These are phyloP conservation scores for Castanea mollissima DNA, from an alignment of 306 rosid genomes.

Conservation along the genomic window DNA sequence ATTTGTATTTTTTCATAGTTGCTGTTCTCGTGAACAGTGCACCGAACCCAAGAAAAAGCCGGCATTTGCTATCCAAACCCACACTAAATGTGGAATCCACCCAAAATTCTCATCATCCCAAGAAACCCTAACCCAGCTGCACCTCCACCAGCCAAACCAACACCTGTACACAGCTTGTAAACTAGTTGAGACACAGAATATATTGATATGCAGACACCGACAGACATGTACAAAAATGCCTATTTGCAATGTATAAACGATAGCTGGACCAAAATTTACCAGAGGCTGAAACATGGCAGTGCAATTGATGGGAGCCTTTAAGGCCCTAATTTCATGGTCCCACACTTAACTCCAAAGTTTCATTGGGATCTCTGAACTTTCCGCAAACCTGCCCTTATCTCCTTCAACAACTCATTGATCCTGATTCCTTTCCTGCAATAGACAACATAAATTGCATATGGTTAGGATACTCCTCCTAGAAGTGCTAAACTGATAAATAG, in stretches of 20 bases:
- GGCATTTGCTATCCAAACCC: too few species aligned
- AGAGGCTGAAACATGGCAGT: background rate
- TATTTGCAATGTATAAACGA: background rate
- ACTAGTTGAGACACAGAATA: background rate
- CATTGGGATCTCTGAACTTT: conserved; percentile 49
- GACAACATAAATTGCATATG: conserved; percentile 11
- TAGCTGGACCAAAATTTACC: conserved; percentile 1
- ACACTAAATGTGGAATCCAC: background rate
- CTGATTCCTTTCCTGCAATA: conserved; percentile 73
- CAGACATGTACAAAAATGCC: background rate
- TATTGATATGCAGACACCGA: background rate
- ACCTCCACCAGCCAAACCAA: background rate
- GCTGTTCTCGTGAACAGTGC: too few species aligned
- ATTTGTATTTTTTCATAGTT: too few species aligned
- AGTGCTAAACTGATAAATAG: background rate
- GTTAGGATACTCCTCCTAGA: background rate
- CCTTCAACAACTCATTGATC: conserved; percentile 66
- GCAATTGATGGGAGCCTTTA: conserved; percentile 11
- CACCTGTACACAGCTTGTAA: background rate
- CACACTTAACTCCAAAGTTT: conserved; percentile 22
- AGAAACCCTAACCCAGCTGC: background rate
- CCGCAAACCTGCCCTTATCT: conserved; percentile 73
- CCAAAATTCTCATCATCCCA: background rate
- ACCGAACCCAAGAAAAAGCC: too few species aligned
- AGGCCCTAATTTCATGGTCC: conserved; percentile 12